Evolutionary conservation across 495 filamentous ascomycete genomes (phyloP), one percentile per base, ranked within the genome.

Genomic region (Aspergillus homomorphus): DNA sequence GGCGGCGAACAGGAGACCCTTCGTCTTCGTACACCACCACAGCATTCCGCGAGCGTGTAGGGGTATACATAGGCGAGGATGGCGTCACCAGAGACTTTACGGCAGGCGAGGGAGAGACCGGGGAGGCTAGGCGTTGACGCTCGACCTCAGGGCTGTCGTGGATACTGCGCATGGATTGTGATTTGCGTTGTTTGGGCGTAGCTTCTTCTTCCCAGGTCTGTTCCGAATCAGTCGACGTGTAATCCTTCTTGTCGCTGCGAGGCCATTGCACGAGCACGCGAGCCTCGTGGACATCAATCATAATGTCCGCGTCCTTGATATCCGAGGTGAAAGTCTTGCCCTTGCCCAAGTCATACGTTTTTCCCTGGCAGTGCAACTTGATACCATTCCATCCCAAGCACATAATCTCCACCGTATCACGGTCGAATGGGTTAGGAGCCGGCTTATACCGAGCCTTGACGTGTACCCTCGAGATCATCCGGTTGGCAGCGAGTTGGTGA

Each of bases 311-410:
- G 66, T 87, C 81, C 68, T 93, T 91, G 44, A 90, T 92, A 73
- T 96, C 90, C 54, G 92, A 96, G 23, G 86, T 88, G 73, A 96
- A 98, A 24, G 84, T 87, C 71, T 96, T 92, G 7, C 88, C 91
- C 76, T 96, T 97, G 46, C 76, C 79, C 72, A 98, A 69, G 60
- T 95, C 90, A 80, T 88, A 94, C 26, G 88, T 88, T 64, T 86
- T 86, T 22, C 92, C 92, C 72, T 92, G 88, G 74, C 90, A 97
- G 73, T 96, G 92, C 56, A 98, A 75, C 71, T 91, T 96, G 51
- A 93, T 80, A 14, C 94, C 93, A 72, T 98, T 98, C 92, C 93
- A 97, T 18, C 94, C 94, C 66, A 88, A 82, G 73, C 94, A 98
- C 69, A 89, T 82, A 55, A 98, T 87, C 70, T 91, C 88, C 50